Percentiles rank a stretch among this genome's conserved stretches.
Conservation (phyloP, 768 basidiomycete species). For the Hortiboletus flavorubellus region DNA sequence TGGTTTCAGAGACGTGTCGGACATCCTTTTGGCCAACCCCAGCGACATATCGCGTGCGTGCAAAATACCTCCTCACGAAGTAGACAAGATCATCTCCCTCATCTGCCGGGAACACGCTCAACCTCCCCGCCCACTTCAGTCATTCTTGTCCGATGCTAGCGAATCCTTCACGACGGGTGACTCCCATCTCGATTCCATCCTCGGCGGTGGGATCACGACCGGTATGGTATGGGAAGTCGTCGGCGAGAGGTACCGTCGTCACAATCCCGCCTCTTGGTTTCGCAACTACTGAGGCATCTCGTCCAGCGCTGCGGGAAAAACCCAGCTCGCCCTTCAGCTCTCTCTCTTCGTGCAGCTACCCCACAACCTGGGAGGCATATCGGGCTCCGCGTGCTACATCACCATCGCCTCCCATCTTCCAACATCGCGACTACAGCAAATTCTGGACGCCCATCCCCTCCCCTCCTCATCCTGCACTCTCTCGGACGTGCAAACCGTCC, state of each 20-base stretch:
- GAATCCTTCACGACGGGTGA: slow-evolving; percentile 76
- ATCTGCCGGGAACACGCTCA: slow-evolving; percentile 45
- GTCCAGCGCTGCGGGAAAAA: slow-evolving; percentile 88
- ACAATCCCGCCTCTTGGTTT: neutral
- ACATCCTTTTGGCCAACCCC: slow-evolving; percentile 47
- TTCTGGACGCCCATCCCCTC: slow-evolving; percentile 49
- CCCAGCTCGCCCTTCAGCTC: slow-evolving; percentile 84
- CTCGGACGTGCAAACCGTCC: slow-evolving; percentile 58
- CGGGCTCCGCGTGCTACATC: slow-evolving; percentile 72
- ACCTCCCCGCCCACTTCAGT: slow-evolving; percentile 40
- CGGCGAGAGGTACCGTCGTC: slow-evolving; percentile 71
- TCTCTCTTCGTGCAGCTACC: slow-evolving; percentile 78
- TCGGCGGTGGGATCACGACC: slow-evolving; percentile 78
- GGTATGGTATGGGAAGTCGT: slow-evolving; percentile 85
- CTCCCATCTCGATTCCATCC: slow-evolving; percentile 53
- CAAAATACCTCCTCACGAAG: slow-evolving; percentile 47
- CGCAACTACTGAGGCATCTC: slow-evolving; percentile 3
- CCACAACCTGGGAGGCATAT: slow-evolving; percentile 48
- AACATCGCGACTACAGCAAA: slow-evolving; percentile 65
- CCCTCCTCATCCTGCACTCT: slow-evolving; percentile 47
- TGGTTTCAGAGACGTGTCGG: slow-evolving; percentile 43
- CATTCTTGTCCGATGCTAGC: slow-evolving; percentile 35
- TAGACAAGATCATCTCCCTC: slow-evolving; percentile 46
- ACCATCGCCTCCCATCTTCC: slow-evolving; percentile 70
- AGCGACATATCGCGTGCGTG: slow-evolving; percentile 57